Conservation (phyloP, 495 filamentous ascomycete genomes). For the Apiosordaria backusii region DNA sequence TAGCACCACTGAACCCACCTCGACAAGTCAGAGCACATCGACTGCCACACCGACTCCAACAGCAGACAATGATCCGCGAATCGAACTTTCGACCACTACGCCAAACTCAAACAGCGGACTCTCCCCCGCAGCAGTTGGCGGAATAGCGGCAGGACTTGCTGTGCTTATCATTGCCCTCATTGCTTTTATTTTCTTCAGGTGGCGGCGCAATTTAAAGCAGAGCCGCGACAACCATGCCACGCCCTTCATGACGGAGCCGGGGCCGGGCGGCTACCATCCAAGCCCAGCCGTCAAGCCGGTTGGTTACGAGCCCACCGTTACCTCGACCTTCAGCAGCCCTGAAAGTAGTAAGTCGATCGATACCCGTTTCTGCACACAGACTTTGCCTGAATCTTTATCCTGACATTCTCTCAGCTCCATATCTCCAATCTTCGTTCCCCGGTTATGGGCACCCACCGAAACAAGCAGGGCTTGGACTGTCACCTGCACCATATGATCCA, state of each 20-base stretch:
- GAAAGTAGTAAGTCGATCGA: background rate
- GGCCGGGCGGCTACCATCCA: background rate
- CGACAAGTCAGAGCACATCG: background rate
- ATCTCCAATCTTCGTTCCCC: background rate
- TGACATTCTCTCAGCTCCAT: background rate
- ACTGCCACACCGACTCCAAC: background rate
- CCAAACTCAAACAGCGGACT: background rate
- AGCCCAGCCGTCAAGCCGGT: background rate
- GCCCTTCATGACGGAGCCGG: background rate
- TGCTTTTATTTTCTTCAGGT: slow-evolving; percentile 12
- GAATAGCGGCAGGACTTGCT: slow-evolving; percentile 14
- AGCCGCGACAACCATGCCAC: slow-evolving; percentile 6
- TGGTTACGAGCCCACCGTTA: background rate
- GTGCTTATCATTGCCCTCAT: slow-evolving; percentile 4
- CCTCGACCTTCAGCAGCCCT: background rate
- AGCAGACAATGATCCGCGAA: background rate
- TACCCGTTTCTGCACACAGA: background rate
- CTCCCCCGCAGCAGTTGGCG: slow-evolving; percentile 16
- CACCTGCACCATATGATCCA: background rate
- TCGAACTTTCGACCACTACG: background rate
- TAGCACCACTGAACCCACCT: background rate
- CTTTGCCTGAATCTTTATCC: background rate
- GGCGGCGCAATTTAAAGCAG: slow-evolving; percentile 11
- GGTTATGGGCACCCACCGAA: background rate
- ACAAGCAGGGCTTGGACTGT: background rate